Base-by-base conservation (phyloP, 176 grass and related monocot species). In the Canna indica region DNA sequence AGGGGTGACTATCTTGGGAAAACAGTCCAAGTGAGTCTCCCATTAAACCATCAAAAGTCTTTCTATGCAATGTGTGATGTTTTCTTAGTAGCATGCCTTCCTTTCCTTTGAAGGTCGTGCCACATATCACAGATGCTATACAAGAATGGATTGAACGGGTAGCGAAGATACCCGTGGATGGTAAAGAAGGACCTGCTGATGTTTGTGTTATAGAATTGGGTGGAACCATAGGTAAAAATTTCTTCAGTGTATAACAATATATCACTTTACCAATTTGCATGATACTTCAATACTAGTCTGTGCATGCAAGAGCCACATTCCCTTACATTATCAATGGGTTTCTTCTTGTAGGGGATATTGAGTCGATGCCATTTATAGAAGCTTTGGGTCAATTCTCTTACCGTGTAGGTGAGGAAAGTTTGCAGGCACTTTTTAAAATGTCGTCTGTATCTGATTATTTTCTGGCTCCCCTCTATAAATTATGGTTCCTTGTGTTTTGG, bases 91-190 rank as follows among this genome's bases (percentile, higher is more conserved):
- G 56, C 68, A 29, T 48, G 30, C 56, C 47, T 42, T n/a, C 31
- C 46, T 75, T 26, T 1, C 32, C 38, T 68, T 59, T 29, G 52
- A 81, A 81, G 83, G 83, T 85, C 22, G 78, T 85, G 59, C 83
- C 83, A 46, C 83, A 85, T 66, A 81, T 85, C 70, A 85, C 83
- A 17, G 83, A 85, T 63, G 83, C 83, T 27, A 85, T 85, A 77
- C 83, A 85, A 77, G 83, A 85, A 25, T 85, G 83, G 83, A 81
- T 85, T 61, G 78, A 81, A 50, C 57, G 67, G 5, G 78, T 74
- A n/a, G 78, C 83, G 1, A 56, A 42, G 69, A 69, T 85, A 14
- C 77, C 83, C 14, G 83, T 85, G 24, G 83, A 85, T 18, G 83
- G 78, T 32, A 35, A 77, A 77, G 73, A 85, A 58, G 83, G 83